Evolutionary conservation across 2,329 filamentous ascomycete species (phyloP).

Genomic region (Penicillium freii): DNA sequence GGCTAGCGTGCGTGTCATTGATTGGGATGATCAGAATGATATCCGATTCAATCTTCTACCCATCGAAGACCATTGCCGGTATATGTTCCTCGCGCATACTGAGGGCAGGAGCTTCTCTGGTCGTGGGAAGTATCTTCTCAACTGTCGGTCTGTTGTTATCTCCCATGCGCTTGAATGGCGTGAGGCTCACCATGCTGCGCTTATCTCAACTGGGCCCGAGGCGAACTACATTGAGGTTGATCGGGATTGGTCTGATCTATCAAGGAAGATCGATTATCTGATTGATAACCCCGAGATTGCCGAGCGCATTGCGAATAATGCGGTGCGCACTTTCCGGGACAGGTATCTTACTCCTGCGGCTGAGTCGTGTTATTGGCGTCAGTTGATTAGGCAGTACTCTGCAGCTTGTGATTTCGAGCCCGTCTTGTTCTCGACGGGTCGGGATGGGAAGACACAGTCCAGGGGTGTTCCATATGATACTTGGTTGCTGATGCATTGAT

Average conservation of each 20-base stretch:
- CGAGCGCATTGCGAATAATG: constrained; percentile 52
- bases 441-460: constrained; percentile 30
- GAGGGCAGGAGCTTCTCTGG: constrained; percentile 56
- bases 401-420: constrained; percentile 44
- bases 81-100: constrained; percentile 55
- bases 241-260: constrained; percentile 57
- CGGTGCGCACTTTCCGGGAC: constrained; percentile 50
- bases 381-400: constrained; percentile 43
- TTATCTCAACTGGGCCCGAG: constrained; percentile 46
- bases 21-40: constrained; percentile 43
- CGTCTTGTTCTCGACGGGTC: constrained; percentile 30
- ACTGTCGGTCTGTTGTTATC: constrained; percentile 51
- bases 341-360: constrained; percentile 55
- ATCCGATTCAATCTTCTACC: constrained; percentile 45
- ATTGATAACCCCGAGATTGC: constrained; percentile 45
- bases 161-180: constrained; percentile 51
- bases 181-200: constrained; percentile 50
- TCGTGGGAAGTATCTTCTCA: constrained; percentile 54
- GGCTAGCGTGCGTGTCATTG: constrained; percentile 46
- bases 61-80: constrained; percentile 55
- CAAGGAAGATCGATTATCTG: constrained; percentile 44
- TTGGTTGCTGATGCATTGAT: constrained; percentile 35
- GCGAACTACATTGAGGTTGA: constrained; percentile 53
- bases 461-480: constrained; percentile 44
- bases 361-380: constrained; percentile 57